Base-by-base conservation (phyloP, 2,329 filamentous ascomycete species). In the Colletotrichum cordylinicola region DNA sequence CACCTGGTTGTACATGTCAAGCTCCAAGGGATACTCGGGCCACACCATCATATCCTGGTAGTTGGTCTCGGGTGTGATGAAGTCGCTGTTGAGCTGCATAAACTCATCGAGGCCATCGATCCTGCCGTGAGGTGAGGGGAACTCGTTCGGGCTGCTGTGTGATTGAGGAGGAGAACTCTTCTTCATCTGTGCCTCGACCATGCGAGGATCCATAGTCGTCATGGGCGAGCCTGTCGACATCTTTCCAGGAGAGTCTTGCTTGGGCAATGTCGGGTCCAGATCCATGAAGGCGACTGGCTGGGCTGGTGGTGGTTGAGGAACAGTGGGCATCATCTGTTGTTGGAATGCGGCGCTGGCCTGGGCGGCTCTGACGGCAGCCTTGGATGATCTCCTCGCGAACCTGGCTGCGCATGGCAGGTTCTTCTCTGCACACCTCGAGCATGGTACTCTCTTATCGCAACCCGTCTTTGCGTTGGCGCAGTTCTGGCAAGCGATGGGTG, bases 341-440 rank as follows among this genome's bases (percentile, higher is more conserved):
- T 80, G 83, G 64, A 83, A 82, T 0, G 84, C 82, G 16, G 82
- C 82, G 39, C 71, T 84, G 39, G 84, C 85, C 70, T 88, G 87
- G 6, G 87, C 86, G 3, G 85, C 86, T 21, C 88, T 83, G 15
- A 86, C 79, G 2, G 86, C 87, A 4, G 84, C 86, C 79, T 90
- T 90, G 33, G 87, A 87, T 3, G 88, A 88, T 37, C 89, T 84
- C 29, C 89, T 84, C 2, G 89, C 88, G 80, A 87, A 90, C 16
- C 89, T 84, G 3, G 87, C 86, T 6, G 85, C 85, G 74, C 85
- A 86, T 60, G 78, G 70, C 24, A 82, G 77, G 35, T 81, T 82
- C 76, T 83, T 86, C 77, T 85, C 83, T 58, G 79, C 79, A 70
- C 85, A 86, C 31, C 85, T 80, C 29, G 84, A 84, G 76, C 85